Conservation (phyloP, 2,329 filamentous ascomycete genomes). For the Botrytis deweyae region DNA sequence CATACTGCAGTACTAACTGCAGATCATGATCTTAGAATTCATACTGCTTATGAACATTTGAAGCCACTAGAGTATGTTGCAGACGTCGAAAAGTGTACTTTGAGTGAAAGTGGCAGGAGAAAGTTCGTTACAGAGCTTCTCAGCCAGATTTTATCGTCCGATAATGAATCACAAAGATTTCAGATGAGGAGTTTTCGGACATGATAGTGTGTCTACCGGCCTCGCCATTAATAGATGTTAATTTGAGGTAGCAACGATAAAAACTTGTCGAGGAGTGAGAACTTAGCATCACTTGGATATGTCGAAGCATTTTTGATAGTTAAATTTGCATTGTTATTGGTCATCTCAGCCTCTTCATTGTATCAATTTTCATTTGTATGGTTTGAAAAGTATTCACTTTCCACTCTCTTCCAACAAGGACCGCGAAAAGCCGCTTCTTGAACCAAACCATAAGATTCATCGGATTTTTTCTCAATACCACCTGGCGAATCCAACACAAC, state of each 20-base stretch:
- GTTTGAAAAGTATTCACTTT: slow-evolving; percentile 2
- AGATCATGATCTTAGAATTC: not conserved
- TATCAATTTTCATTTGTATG: not conserved
- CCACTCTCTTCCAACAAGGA: not conserved
- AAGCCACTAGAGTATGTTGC: not conserved
- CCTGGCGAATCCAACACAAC: not conserved
- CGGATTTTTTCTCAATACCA: not conserved
- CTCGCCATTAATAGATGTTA: not conserved
- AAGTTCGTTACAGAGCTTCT: not conserved
- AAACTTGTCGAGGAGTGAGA: not conserved
- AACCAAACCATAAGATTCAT: not conserved
- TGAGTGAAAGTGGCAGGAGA: too few relatives aligned
- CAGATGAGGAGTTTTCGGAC: not conserved
- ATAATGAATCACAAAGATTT: not conserved
- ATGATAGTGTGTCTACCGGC: not conserved
- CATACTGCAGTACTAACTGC: not conserved
- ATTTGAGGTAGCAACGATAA: not conserved
- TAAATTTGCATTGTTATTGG: not conserved
- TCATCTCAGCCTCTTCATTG: not conserved
- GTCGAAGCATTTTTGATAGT: not conserved
- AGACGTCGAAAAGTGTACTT: not conserved
- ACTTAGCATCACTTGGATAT: not conserved
- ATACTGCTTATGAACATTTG: not conserved
- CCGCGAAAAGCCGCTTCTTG: not conserved
- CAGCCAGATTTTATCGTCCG: not conserved